These are phyloP conservation scores for Fragilaria crotonensis DNA, from an alignment of 108 stramenopile species.

Conservation along the genomic window DNA sequence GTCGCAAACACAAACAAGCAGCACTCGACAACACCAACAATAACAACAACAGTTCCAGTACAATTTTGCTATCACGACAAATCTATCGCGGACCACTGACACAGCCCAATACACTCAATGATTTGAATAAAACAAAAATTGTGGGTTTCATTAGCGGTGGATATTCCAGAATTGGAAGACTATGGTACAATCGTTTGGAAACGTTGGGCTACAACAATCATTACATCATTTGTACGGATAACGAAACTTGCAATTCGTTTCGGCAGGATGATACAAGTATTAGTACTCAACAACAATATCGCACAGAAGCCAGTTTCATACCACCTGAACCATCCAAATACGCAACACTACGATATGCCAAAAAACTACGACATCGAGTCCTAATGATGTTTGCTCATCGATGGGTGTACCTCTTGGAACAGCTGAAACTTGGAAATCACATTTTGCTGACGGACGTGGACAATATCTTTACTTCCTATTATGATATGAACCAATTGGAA, in stretches of 20 bases:
- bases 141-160: constrained; percentile 28
- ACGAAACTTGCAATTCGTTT: constrained; percentile 4
- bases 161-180: constrained; percentile 21
- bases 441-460: constrained; percentile 47
- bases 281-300: too few relatives aligned
- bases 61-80: too few relatives aligned
- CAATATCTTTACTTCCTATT: constrained; percentile 36
- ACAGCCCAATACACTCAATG: too few relatives aligned
- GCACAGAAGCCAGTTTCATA: constrained; percentile 2
- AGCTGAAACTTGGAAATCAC: constrained; percentile 25
- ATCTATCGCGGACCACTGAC: too few relatives aligned
- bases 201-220: constrained; percentile 20
- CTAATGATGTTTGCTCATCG: constrained; percentile 20
- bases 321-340: too few relatives aligned
- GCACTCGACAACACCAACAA: too few relatives aligned
- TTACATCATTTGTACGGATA: constrained; percentile 13
- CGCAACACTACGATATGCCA: not conserved
- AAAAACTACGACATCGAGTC: not conserved
- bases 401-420: constrained; percentile 23
- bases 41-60: too few relatives aligned
- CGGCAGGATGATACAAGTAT: constrained; percentile 3
- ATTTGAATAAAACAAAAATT: constrained; percentile 24
- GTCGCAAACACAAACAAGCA: too few relatives aligned
- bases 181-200: constrained; percentile 33
- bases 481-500: constrained; percentile 18